phyloP scores from a whole-genome alignment of 225 moss, liverwort and hornwort species.

The Bryoerythrophyllum caledonicum region DNA sequence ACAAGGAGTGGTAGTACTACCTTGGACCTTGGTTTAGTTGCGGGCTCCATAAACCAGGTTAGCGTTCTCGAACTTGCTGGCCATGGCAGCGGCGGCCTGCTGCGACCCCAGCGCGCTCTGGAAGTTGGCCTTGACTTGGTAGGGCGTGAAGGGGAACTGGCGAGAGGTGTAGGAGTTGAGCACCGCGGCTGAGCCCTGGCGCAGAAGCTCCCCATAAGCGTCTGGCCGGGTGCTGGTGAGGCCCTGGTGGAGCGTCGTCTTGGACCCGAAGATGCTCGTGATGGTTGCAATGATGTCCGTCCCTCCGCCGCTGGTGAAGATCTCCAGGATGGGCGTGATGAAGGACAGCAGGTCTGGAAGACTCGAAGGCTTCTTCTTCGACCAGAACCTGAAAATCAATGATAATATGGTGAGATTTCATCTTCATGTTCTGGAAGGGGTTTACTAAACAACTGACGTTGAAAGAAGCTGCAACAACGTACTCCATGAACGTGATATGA shows the following conservation, averaged over 20 bases:
- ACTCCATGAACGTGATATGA: no score
- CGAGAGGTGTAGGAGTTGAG: constrained; percentile 47
- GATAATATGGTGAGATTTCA: not conserved
- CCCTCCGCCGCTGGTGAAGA: constrained; percentile 15
- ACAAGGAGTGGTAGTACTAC: no score
- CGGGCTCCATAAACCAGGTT: constrained; percentile 37
- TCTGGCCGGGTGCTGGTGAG: constrained; percentile 43
- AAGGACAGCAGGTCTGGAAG: constrained; percentile 28
- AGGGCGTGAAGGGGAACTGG: constrained; percentile 36
- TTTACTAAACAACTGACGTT: no score
- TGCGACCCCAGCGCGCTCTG: constrained; percentile 51
- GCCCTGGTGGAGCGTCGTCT: constrained; percentile 49
- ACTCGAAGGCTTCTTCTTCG: constrained; percentile 11
- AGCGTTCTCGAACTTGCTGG: constrained; percentile 58
- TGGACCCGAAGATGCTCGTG: constrained; percentile 36
- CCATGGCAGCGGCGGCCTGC: constrained; percentile 43
- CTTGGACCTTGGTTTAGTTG: constrained; percentile 22
- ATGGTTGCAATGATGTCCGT: constrained; percentile 7
- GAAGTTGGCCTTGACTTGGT: constrained; percentile 50
- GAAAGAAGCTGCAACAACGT: no score
- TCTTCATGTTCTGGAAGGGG: no score
- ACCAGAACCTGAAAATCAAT: constrained; percentile 37
- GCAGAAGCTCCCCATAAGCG: constrained; percentile 49
- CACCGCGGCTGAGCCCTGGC: constrained; percentile 58
- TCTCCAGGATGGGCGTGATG: not conserved